Evolutionary conservation across 2,329 filamentous ascomycete genomes (phyloP).

Genomic region (Ophiostoma sp.): DNA sequence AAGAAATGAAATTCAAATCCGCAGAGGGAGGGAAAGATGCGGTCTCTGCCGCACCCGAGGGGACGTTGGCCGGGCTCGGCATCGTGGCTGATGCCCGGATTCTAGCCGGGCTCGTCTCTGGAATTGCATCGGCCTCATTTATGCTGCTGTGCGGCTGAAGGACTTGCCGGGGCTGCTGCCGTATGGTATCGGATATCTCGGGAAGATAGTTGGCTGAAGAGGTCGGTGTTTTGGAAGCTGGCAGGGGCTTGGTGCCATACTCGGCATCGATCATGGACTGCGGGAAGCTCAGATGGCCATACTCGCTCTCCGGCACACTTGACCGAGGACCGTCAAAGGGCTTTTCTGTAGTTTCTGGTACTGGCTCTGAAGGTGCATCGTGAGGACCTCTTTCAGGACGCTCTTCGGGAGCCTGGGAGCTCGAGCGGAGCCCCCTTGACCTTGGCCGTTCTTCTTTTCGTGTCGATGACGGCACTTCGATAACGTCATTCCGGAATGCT

Average conservation of each 20-base stretch:
- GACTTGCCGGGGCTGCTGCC: too few relatives aligned
- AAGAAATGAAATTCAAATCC: not conserved
- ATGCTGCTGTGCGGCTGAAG: slow-evolving; percentile 20
- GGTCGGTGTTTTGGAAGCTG: slow-evolving; percentile 20
- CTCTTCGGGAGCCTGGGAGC: not conserved
- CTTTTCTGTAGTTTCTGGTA: not conserved
- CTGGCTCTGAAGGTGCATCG: not conserved
- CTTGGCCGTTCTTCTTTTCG: slow-evolving; percentile 29
- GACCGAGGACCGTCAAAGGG: slow-evolving; percentile 16
- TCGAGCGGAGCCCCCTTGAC: not conserved
- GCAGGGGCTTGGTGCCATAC: not conserved
- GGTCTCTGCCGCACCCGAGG: slow-evolving; percentile 12
- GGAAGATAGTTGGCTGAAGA: slow-evolving; percentile 20
- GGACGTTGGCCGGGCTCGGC: slow-evolving; percentile 1
- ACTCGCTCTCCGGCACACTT: slow-evolving; percentile 19
- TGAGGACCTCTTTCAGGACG: not conserved
- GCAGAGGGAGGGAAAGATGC: not conserved
- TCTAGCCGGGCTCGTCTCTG: slow-evolving; percentile 28
- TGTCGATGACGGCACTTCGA: slow-evolving; percentile 34
- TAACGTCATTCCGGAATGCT: slow-evolving; percentile 35
- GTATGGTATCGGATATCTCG: not conserved
- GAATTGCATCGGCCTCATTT: slow-evolving; percentile 26
- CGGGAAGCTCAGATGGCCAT: slow-evolving; percentile 20
- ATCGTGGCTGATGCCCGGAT: not conserved
- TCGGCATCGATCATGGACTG: slow-evolving; percentile 23